Evolutionary conservation across 106 monocot genomes (phyloP).

Genomic region (Dendrobium chrysotoxum): DNA sequence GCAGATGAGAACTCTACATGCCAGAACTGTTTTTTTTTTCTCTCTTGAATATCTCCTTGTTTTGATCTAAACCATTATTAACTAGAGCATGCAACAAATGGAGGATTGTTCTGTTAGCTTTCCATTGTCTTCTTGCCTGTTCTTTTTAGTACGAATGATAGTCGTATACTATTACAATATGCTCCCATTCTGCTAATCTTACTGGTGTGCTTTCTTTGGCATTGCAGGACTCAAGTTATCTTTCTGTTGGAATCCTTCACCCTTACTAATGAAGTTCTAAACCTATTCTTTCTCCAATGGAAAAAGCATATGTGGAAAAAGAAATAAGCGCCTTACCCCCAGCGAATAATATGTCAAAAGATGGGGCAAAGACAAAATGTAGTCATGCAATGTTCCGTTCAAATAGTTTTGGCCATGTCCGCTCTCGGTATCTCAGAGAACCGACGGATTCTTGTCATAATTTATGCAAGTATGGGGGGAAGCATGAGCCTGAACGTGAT

Average conservation of each 20-base stretch:
- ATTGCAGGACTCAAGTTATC: not conserved
- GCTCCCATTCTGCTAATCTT: not conserved
- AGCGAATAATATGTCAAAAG: conserved; percentile 10
- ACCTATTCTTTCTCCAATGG: conserved; percentile 3
- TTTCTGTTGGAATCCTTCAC: not conserved
- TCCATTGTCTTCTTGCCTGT: not conserved
- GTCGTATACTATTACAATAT: not conserved
- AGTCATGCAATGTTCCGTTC: conserved; percentile 9
- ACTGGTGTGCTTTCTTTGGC: not conserved
- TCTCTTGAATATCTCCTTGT: not conserved
- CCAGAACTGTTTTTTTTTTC: too few species aligned
- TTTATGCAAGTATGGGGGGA: conserved; percentile 57
- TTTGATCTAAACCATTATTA: not conserved
- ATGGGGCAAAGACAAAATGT: not conserved
- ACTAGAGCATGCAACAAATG: not conserved
- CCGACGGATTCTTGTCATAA: conserved; percentile 58
- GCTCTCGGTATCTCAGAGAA: conserved; percentile 47
- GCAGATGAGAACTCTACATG: too few species aligned
- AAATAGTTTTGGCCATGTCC: conserved; percentile 14
- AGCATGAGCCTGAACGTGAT: conserved; percentile 23
- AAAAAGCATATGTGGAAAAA: not conserved
- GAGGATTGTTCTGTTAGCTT: not conserved
- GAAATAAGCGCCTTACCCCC: not conserved
- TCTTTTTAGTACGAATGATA: not conserved
- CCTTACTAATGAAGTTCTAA: not conserved